Evolutionary conservation across 768 basidiomycete genomes (phyloP).

Genomic region (Gyrodon lividus): DNA sequence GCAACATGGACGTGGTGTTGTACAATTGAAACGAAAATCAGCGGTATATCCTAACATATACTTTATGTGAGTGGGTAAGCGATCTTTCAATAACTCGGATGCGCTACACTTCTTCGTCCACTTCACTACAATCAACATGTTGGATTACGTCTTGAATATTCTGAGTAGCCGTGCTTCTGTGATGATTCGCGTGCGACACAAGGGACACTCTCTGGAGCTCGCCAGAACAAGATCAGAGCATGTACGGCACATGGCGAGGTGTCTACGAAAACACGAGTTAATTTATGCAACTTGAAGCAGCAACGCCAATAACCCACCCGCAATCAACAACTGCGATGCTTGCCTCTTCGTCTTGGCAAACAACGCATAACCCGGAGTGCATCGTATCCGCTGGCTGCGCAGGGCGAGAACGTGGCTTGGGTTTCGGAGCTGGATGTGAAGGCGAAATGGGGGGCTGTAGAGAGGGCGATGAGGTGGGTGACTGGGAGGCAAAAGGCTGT

Average conservation of each 20-base stretch:
- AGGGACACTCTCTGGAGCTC: conserved; percentile 82
- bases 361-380: conserved; percentile 78
- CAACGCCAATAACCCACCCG: conserved; percentile 55
- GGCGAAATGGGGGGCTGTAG: conserved; percentile 29
- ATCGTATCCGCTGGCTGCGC: conserved; percentile 38
- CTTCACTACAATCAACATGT: no score
- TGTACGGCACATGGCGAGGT: conserved; percentile 72
- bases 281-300: not conserved
- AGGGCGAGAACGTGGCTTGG: conserved; percentile 33
- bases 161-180: conserved; percentile 78
- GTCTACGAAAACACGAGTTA: conserved; percentile 41
- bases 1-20: no score
- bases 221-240: conserved; percentile 81
- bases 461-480: conserved; percentile 11
- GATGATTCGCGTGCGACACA: conserved; percentile 87
- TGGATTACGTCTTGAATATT: conserved; percentile 57
- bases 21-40: no score
- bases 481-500: not conserved
- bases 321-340: conserved; percentile 94
- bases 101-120: no score
- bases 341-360: conserved; percentile 94
- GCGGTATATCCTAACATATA: no score
- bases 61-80: no score
- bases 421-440: conserved; percentile 33
- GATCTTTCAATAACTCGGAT: no score